These are phyloP conservation scores for Beauveria sp. DNA, from an alignment of 2,329 filamentous ascomycete genomes.

Conservation along the genomic window DNA sequence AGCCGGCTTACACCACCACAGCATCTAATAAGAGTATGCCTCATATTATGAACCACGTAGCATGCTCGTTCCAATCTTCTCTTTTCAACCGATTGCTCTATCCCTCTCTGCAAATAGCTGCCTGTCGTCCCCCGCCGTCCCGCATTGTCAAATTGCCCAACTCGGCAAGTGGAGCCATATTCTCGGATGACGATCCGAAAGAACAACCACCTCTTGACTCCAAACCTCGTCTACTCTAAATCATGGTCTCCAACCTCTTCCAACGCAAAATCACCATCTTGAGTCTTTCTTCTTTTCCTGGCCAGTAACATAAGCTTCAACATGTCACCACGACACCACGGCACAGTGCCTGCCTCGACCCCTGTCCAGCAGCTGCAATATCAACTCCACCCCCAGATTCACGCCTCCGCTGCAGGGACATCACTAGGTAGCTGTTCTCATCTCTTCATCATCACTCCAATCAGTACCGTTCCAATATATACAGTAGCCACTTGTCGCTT, in stretches of 20 bases:
- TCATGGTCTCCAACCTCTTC: neutral
- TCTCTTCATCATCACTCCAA: too few relatives aligned
- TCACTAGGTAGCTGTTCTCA: too few relatives aligned
- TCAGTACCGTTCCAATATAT: too few relatives aligned
- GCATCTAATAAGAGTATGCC: neutral
- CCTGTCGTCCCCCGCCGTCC: neutral
- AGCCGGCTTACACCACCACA: neutral
- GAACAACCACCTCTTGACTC: neutral
- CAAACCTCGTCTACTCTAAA: neutral
- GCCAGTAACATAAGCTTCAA: neutral
- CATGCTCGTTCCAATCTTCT: too few relatives aligned
- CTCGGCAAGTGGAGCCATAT: neutral
- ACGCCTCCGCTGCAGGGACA: conserved; percentile 16
- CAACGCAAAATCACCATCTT: neutral
- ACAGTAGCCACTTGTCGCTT: too few relatives aligned
- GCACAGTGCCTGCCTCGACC: conserved; percentile 24
- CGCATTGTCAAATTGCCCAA: neutral
- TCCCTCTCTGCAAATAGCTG: neutral
- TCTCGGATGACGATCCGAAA: neutral
- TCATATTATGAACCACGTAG: neutral
- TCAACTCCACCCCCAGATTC: conserved; percentile 30
- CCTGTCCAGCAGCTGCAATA: conserved; percentile 26
- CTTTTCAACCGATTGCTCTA: too few relatives aligned
- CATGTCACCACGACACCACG: conserved; percentile 17
- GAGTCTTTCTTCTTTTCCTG: neutral